phyloP scores from a whole-genome alignment of 2,329 filamentous ascomycete genomes.

The Fusarium mundagurra region DNA sequence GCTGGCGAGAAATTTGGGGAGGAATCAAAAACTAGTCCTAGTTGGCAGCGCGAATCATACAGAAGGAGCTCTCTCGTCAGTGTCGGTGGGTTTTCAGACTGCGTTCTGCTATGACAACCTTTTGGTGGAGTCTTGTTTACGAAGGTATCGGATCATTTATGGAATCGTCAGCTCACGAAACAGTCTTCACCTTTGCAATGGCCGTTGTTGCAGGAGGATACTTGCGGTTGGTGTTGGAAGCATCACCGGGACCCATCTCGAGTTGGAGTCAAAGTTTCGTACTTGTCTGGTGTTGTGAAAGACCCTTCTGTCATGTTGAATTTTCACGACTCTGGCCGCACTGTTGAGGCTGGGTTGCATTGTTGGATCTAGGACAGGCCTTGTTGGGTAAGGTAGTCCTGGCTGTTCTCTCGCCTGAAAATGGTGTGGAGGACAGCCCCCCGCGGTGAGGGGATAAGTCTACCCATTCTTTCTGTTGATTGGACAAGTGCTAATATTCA shows the following conservation, averaged over 20 bases:
- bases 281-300: slow-evolving; percentile 73
- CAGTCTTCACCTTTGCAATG: slow-evolving; percentile 20
- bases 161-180: slow-evolving; percentile 21
- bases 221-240: slow-evolving; percentile 28
- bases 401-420: slow-evolving; percentile 61
- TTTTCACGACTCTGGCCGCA: slow-evolving; percentile 12
- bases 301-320: slow-evolving; percentile 8
- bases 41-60: slow-evolving; percentile 85
- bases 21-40: slow-evolving; percentile 95
- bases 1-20: slow-evolving; percentile 61
- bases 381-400: slow-evolving; percentile 52
- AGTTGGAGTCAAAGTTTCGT: slow-evolving; percentile 94
- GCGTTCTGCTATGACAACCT: slow-evolving; percentile 30
- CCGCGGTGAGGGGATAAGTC: slow-evolving; percentile 61
- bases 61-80: slow-evolving; percentile 66
- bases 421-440: slow-evolving; percentile 61
- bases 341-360: slow-evolving; percentile 30
- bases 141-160: slow-evolving; percentile 33
- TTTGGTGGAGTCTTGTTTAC: slow-evolving; percentile 12
- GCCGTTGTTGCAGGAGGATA: neutral
- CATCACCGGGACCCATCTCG: slow-evolving; percentile 81
- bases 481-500: slow-evolving; percentile 42
- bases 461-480: slow-evolving; percentile 20
- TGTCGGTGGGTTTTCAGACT: slow-evolving; percentile 12
- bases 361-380: slow-evolving; percentile 41